Percentiles rank a stretch among this genome's conserved stretches.
phyloP scores from a whole-genome alignment of 768 basidiomycete species.

The Cantharellus anzutake region DNA sequence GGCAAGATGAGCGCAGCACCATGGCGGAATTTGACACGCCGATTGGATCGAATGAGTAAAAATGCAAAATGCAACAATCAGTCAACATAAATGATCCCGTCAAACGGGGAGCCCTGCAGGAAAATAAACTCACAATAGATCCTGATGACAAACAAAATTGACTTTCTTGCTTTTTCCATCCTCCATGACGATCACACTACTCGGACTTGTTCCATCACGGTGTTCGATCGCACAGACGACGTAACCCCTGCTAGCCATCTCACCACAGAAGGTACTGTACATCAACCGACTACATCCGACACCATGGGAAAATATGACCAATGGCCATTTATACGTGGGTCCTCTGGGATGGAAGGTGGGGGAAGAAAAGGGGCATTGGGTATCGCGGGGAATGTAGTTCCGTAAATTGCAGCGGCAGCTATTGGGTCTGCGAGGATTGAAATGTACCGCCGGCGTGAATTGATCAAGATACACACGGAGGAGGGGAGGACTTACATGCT shows the following conservation, averaged over 20 bases:
- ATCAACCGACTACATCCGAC: constrained; percentile 24
- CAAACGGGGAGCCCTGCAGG: too few relatives aligned
- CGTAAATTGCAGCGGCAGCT: constrained; percentile 15
- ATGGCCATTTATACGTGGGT: constrained; percentile 16
- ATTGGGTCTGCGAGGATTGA: constrained; percentile 7
- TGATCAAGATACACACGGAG: neutral
- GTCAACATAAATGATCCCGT: too few relatives aligned
- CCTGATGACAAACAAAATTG: constrained; percentile 17
- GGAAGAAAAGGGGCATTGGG: constrained; percentile 13
- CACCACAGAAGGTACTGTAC: constrained; percentile 26
- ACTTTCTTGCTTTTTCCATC: constrained; percentile 15
- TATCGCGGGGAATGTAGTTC: constrained; percentile 18
- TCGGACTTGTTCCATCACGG: constrained; percentile 28
- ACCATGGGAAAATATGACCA: constrained; percentile 30
- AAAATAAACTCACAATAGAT: constrained; percentile 14
- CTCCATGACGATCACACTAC: constrained; percentile 12
- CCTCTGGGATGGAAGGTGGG: constrained; percentile 6
- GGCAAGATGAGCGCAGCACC: too few relatives aligned
- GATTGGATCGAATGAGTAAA: too few relatives aligned
- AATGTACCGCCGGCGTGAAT: neutral
- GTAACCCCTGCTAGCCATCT: constrained; percentile 27
- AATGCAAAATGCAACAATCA: too few relatives aligned
- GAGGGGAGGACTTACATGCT: constrained; percentile 1
- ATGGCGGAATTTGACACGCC: too few relatives aligned
- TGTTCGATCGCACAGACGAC: constrained; percentile 30